Percentiles rank a stretch among this genome's conserved stretches.
Conservation (phyloP, 148 eudicot genomes). For the Cornus suecica region DNA sequence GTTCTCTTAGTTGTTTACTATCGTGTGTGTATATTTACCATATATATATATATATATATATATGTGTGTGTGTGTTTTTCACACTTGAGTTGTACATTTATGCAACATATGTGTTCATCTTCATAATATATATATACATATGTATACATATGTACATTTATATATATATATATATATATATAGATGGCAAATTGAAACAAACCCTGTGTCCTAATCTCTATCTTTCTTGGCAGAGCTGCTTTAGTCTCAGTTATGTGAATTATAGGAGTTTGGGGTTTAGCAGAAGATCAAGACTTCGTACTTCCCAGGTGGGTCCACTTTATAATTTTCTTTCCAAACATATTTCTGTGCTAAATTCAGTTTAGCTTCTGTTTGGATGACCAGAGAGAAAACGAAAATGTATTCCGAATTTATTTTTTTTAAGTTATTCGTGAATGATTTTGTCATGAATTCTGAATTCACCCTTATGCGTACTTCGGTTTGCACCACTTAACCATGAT, state of each 20-base stretch:
- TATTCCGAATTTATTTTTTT: no score
- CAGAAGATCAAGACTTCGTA: slow-evolving; percentile 15
- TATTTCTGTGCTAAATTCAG: background rate
- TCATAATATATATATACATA: no score
- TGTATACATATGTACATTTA: background rate
- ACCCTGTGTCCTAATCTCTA: background rate
- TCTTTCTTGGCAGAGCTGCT: background rate
- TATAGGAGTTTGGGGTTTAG: slow-evolving; percentile 4
- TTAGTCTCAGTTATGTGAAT: background rate
- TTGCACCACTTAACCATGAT: no score
- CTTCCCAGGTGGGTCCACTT: slow-evolving; percentile 22
- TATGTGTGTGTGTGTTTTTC: no score
- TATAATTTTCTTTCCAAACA: background rate
- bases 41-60: no score
- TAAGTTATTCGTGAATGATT: background rate
- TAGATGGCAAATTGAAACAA: background rate
- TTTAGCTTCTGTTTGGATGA: slow-evolving; percentile 2
- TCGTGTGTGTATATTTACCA: no score
- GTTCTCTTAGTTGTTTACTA: no score
- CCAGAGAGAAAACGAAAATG: background rate
- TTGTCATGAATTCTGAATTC: background rate
- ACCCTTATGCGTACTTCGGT: no score
- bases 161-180: no score
- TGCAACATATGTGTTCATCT: no score
- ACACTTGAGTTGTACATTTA: no score